A percentile compares a stretch with the other conserved stretches of the same genome.
Evolutionary conservation across 2,329 filamentous ascomycete species (phyloP).

Genomic region (Fusarium algeriense): DNA sequence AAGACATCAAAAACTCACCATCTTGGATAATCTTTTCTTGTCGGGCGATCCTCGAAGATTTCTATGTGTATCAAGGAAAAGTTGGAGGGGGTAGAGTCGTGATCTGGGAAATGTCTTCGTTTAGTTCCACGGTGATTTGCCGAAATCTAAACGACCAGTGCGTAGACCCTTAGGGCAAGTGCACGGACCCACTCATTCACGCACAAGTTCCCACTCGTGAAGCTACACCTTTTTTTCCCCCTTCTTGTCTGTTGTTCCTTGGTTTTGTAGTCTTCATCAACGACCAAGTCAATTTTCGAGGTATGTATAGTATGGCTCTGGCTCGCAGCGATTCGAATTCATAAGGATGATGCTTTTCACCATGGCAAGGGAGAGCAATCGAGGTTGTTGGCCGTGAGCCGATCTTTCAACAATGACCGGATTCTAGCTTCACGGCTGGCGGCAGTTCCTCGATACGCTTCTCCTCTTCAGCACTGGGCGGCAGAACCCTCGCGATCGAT

Average conservation of each 20-base stretch:
- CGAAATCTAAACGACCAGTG: slow-evolving; percentile 52
- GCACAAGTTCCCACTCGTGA: slow-evolving; percentile 48
- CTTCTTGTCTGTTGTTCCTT: slow-evolving; percentile 30
- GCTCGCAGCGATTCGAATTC: slow-evolving; percentile 50
- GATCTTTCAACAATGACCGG: slow-evolving; percentile 32
- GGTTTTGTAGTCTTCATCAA: slow-evolving; percentile 45
- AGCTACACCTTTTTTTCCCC: slow-evolving; percentile 30
- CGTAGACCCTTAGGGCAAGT: slow-evolving; percentile 57
- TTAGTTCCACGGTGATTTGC: slow-evolving; percentile 53
- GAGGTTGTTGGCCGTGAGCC: slow-evolving; percentile 47
- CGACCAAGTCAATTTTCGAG: slow-evolving; percentile 53
- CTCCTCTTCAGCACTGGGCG: slow-evolving; percentile 74
- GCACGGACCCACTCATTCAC: slow-evolving; percentile 55
- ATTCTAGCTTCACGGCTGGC: slow-evolving; percentile 18
- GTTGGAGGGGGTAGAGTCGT: slow-evolving; percentile 48
- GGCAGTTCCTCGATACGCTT: slow-evolving; percentile 67
- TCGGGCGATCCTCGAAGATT: slow-evolving; percentile 78
- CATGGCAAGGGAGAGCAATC: slow-evolving; percentile 75
- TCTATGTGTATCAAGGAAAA: slow-evolving; percentile 52
- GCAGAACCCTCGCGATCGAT: slow-evolving; percentile 74
- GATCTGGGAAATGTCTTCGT: slow-evolving; percentile 49
- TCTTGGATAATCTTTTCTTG: slow-evolving; percentile 67
- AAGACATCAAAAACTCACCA: slow-evolving; percentile 62
- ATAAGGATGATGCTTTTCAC: slow-evolving; percentile 59
- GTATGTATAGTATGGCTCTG: slow-evolving; percentile 59